Percentiles rank a stretch among this genome's conserved stretches.
Evolutionary conservation across 2,329 filamentous ascomycete genomes (phyloP).

Genomic region (Cephalotrichum gorgonifer): DNA sequence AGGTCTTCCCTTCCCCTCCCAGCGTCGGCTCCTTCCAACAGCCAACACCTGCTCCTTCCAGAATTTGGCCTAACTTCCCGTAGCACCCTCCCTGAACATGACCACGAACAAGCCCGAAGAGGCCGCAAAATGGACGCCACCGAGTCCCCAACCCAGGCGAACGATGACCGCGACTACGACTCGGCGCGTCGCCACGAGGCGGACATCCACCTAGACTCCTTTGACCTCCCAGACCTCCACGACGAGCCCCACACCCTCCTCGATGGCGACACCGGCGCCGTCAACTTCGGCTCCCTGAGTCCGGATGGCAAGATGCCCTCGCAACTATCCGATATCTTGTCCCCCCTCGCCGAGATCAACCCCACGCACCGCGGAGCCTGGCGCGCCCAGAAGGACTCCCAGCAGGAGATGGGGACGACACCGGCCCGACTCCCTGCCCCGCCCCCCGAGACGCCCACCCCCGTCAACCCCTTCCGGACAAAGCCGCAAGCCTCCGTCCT

Average conservation of each 20-base stretch:
- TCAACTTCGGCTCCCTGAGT: slow-evolving; percentile 30
- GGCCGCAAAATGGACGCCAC: slow-evolving; percentile 6
- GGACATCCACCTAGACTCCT: slow-evolving; percentile 4
- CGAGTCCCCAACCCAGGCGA: slow-evolving; percentile 40
- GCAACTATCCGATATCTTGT: slow-evolving; percentile 25
- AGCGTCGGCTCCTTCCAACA: no score
- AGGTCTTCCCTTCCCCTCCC: no score
- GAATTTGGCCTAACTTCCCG: not conserved
- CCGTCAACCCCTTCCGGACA: slow-evolving; percentile 34
- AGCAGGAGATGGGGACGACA: slow-evolving; percentile 17
- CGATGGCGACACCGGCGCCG: slow-evolving; percentile 39
- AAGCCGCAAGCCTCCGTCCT: slow-evolving; percentile 4
- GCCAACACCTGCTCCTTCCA: not conserved
- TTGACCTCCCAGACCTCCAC: slow-evolving; percentile 18
- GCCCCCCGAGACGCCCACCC: slow-evolving; percentile 38
- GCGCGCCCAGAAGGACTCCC: slow-evolving; percentile 23
- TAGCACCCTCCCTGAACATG: not conserved
- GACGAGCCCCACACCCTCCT: slow-evolving; percentile 24
- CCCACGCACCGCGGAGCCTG: slow-evolving; percentile 21
- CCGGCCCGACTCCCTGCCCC: slow-evolving; percentile 17
- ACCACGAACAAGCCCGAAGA: not conserved
- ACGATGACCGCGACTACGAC: slow-evolving; percentile 46
- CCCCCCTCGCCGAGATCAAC: slow-evolving; percentile 8
- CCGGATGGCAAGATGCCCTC: slow-evolving; percentile 25
- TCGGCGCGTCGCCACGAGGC: slow-evolving; percentile 19